Evolutionary conservation across 495 filamentous ascomycete species (phyloP).

Genomic region (Penicillium atrosanguineum): DNA sequence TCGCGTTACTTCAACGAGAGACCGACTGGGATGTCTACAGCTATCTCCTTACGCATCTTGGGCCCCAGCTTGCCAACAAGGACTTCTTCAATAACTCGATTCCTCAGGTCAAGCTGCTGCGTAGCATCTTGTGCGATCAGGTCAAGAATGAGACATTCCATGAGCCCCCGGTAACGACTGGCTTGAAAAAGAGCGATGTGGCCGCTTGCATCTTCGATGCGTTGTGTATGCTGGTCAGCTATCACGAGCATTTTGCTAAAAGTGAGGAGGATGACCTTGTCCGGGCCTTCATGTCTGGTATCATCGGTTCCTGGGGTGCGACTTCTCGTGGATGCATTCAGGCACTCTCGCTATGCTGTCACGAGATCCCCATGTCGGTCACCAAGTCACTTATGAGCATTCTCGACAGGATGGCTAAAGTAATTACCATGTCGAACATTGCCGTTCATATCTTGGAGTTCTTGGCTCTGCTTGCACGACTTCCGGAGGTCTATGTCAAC

Average conservation of each 20-base stretch:
- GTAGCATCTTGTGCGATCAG: constrained; percentile 76
- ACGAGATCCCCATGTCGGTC: constrained; percentile 82
- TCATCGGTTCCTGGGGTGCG: constrained; percentile 76
- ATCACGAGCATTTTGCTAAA: constrained; percentile 80
- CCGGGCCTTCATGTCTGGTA: constrained; percentile 74
- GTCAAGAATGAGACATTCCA: constrained; percentile 70
- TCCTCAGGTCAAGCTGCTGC: constrained; percentile 71
- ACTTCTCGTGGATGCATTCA: constrained; percentile 91
- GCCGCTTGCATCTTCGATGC: constrained; percentile 83
- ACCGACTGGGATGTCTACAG: constrained; percentile 94
- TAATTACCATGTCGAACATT: constrained; percentile 87
- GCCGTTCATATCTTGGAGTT: constrained; percentile 96
- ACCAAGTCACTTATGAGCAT: constrained; percentile 79
- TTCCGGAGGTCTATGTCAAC: constrained; percentile 82
- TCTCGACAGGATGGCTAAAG: constrained; percentile 86
- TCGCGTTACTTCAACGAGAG: constrained; percentile 70
- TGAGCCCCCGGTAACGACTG: constrained; percentile 69
- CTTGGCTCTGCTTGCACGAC: constrained; percentile 75
- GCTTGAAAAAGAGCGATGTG: constrained; percentile 83
- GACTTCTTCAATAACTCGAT: constrained; percentile 73
- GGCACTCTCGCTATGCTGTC: constrained; percentile 87
- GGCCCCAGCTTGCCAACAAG: constrained; percentile 84
- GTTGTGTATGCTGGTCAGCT: constrained; percentile 80
- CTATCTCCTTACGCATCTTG: constrained; percentile 83
- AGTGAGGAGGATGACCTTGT: constrained; percentile 87